Conservation (phyloP, 257 asterid genomes). For the Knoxia roxburghii region DNA sequence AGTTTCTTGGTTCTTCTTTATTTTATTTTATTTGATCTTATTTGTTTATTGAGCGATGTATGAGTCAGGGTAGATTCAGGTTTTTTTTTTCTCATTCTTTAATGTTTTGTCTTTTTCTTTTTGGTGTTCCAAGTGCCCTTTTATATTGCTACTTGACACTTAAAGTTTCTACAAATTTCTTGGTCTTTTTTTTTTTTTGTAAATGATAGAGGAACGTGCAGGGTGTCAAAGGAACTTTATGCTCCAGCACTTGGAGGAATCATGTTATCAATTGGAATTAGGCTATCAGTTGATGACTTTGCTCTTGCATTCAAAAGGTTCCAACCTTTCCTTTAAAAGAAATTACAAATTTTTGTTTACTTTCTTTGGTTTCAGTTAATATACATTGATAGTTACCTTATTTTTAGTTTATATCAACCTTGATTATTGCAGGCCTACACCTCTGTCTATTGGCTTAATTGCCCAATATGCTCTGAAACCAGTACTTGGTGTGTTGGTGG, state of each 20-base stretch:
- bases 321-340: conserved; percentile 1
- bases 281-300: conserved; percentile 83
- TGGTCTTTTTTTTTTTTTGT: conserved; percentile 23
- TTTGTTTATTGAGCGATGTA: conserved; percentile 1
- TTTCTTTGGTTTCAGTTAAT: background rate
- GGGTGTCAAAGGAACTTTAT: conserved; percentile 93
- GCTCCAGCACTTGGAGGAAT: conserved; percentile 99
- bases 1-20: conserved; percentile 13
- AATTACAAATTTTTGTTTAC: conserved; percentile 2
- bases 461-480: conserved; percentile 91
- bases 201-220: conserved; percentile 71
- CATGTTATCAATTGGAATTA: conserved; percentile 93
- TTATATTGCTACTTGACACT: conserved; percentile 16
- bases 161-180: conserved; percentile 28
- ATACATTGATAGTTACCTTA: background rate
- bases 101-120: conserved; percentile 6
- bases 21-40: conserved; percentile 17
- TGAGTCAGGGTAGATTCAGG: conserved; percentile 1
- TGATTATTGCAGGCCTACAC: conserved; percentile 63
- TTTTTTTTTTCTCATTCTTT: too few relatives aligned
- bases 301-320: conserved; percentile 91
- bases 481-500: conserved; percentile 71
- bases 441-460: conserved; percentile 64
- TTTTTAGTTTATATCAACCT: background rate
- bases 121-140: conserved; percentile 11